A percentile compares a stretch with the other conserved stretches of the same genome.
Conservation (phyloP, 108 stramenopile genomes). For the Stephanodiscus triporus region DNA sequence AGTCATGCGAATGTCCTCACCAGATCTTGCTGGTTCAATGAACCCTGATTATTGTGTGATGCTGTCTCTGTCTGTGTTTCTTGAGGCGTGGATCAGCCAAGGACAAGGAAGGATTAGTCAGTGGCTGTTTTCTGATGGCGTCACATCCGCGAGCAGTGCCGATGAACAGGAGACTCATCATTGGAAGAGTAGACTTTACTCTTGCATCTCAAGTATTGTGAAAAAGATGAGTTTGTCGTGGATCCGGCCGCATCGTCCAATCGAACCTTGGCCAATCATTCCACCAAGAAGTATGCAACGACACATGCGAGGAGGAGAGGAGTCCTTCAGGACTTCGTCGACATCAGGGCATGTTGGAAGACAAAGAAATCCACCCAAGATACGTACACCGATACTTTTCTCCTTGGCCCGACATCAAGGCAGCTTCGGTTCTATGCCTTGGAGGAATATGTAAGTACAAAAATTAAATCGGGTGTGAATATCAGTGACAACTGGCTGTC, state of each 20-base stretch:
- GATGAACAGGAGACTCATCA: slow-evolving; percentile 13
- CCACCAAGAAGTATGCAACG: slow-evolving; percentile 14
- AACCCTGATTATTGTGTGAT: slow-evolving; percentile 18
- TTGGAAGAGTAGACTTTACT: no score
- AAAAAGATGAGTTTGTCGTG: not conserved
- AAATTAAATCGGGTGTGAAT: slow-evolving; percentile 15
- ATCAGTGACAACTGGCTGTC: slow-evolving; percentile 13
- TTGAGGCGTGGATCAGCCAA: slow-evolving; percentile 10
- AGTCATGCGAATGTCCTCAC: slow-evolving; percentile 15
- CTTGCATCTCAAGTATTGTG: no score
- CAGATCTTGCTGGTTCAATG: slow-evolving; percentile 20
- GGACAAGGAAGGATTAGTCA: not conserved
- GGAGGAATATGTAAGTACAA: slow-evolving; percentile 14
- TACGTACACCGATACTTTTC: slow-evolving; percentile 12
- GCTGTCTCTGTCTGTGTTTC: slow-evolving; percentile 9
- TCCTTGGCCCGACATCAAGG: slow-evolving; percentile 21
- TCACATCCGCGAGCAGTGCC: slow-evolving; percentile 1
- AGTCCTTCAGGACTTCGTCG: slow-evolving; percentile 18
- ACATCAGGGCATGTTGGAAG: slow-evolving; percentile 1
- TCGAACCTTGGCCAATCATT: not conserved
- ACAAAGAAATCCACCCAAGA: slow-evolving; percentile 2
- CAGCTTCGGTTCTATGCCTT: slow-evolving; percentile 13
- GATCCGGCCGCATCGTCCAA: not conserved
- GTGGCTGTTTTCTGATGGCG: slow-evolving; percentile 15
- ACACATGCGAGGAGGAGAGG: slow-evolving; percentile 17